Base-by-base conservation (phyloP, 192 early-diverging fungal species). In the Kappamyces sp. region DNA sequence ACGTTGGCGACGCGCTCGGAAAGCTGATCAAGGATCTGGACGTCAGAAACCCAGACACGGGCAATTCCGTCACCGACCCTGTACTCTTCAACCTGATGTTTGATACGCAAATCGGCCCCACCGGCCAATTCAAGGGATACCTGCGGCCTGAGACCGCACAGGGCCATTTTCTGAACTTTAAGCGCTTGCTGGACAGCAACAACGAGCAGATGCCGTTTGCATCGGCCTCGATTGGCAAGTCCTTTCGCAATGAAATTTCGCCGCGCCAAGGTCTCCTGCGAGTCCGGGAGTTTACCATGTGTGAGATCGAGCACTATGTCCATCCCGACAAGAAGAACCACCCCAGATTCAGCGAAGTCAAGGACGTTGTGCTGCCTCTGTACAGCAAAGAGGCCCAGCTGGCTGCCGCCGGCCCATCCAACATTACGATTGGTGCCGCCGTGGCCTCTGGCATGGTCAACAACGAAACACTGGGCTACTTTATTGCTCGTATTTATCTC, bases 81-180 rank as follows among this genome's bases (percentile, higher is more conserved):
- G 86, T 86, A 22, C 83, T 88, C 59, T 99, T 99, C 86, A 99
- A 99, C 81, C 84, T 99, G 54, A 99, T 99, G 94, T 99, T 99
- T 66, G 87, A 91, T 49, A 94, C 87, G 55, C 91, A 80, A 72
- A 97, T 99, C 67, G 96, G 96, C 59, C 96, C 96, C 52, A 95
- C 94, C 41, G 96, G 96, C 52, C 82, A 93, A 35, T 73, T 91
- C 65, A 89, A 91, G 74, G 91, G 92, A 62, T 98, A 86, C 73
- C 80, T 99, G 60, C 86, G 96, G 29, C 96, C 96, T 42, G 96
- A 99, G 74, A 99, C 96, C n/a, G 94, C 96, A 34, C 96, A 99
- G 78, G 96, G 96, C 66, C 96, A 99, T 73, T 99, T 99, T 70
- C 72, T 99, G 57, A 97, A 97, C 82, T 99, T 99, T 65, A 91